A percentile compares a stretch with the other conserved stretches of the same genome.
Conservation (phyloP, 768 basidiomycete genomes). For the Psilocybe subaeruginosa region DNA sequence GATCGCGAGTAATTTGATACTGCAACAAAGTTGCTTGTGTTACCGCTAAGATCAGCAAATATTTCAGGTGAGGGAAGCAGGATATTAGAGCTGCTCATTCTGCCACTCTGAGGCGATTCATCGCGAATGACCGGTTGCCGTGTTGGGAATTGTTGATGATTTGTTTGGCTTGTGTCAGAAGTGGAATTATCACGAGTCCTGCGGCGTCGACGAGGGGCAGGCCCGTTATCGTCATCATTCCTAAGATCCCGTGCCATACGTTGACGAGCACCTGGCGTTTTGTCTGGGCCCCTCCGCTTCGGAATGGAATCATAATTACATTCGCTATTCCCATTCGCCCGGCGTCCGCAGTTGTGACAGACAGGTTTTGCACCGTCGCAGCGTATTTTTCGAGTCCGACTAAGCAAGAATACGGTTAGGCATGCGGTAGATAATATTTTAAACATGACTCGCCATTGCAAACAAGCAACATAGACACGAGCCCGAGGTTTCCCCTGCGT, state of each 20-base stretch:
- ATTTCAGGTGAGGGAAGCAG: constrained; percentile 3
- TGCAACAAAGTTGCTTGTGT: constrained; percentile 13
- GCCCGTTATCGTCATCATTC: constrained; percentile 34
- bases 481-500: constrained; percentile 79
- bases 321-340: constrained; percentile 42
- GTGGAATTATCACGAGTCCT: constrained; percentile 25
- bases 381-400: constrained; percentile 78
- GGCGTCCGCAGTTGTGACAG: constrained; percentile 73
- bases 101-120: constrained; percentile 1
- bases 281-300: constrained; percentile 82
- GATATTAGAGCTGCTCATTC: background rate
- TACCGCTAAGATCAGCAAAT: background rate
- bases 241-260: constrained; percentile 48
- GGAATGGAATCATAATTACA: constrained; percentile 75
- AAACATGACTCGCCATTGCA: constrained; percentile 62
- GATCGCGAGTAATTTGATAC: constrained; percentile 20
- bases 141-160: background rate
- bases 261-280: constrained; percentile 77
- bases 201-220: constrained; percentile 38
- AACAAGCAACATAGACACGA: constrained; percentile 78
- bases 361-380: constrained; percentile 81
- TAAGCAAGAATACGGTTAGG: constrained; percentile 28
- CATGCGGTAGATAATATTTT: constrained; percentile 2
- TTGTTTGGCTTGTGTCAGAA: constrained; percentile 9
- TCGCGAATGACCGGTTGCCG: background rate